Evolutionary conservation across 164 flowering plant species (phyloP), one percentile per base, ranked within the genome.

Genomic region (Umbellularia californica): DNA sequence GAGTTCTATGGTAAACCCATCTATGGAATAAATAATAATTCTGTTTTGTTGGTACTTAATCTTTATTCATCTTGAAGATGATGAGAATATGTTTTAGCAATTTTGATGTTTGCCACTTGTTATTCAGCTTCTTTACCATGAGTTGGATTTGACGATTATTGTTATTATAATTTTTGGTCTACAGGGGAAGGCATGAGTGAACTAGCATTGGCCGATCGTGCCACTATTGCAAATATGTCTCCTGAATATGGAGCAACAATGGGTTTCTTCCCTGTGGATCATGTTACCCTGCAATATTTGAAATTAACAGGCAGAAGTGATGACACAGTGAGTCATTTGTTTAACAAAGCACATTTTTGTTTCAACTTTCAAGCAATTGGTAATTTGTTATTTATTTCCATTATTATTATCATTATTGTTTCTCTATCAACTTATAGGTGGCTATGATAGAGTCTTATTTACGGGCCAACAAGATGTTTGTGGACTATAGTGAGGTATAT

Each of bases 231-330:
- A 27, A 92, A 94, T 71, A 94, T 94, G 98, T 94, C 98, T 71
- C 98, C 98, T 65, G 97, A 94, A 80, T 94, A 94, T 89, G 98
- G 98, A 72, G 98, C 98, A 77, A 94, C 98, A 52, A 94, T 94
- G 97, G 98, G 98, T 19, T 94, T 94, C 86, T 94, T 94, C 88
- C 98, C 96, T 58, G 98, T 94, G 12, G 98, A 94, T 85, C 92
- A 86, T 83, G 92, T 94, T 67, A 92, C 98, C 64, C 79, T 94
- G 71, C 96, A 94, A 62, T 94, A 94, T 78, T 88, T 94, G 58
- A 94, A 89, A 74, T 76, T 94, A 79, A 94, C 98, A 14, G 97
- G 98, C 69, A 88, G 98, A 86, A 92, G 92, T 83, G 97, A 92
- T 77, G 97, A 94, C 20, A 94, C 94, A 25, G 98, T 92, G 77